These are phyloP conservation scores for Tilletia caries DNA, from an alignment of 1,284 basidiomycete species.

Conservation along the genomic window DNA sequence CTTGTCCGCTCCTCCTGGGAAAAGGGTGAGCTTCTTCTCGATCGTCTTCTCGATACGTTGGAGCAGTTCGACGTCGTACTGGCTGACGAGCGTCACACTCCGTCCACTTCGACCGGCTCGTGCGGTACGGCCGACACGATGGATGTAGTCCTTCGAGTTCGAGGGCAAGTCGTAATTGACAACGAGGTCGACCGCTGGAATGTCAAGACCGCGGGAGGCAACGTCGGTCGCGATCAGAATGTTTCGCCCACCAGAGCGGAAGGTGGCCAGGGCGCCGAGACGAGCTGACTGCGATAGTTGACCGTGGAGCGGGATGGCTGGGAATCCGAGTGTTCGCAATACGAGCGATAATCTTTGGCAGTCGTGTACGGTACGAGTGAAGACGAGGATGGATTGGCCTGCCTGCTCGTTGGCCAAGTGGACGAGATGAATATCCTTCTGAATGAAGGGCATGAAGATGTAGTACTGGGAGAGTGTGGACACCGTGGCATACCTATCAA, in stretches of 20 bases:
- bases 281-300: constrained; percentile 91
- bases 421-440: constrained; percentile 89
- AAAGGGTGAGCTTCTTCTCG: constrained; percentile 87
- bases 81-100: constrained; percentile 91
- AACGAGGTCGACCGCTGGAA: constrained; percentile 91
- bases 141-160: constrained; percentile 98
- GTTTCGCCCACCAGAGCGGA: constrained; percentile 87
- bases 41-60: constrained; percentile 80
- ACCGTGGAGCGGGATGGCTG: constrained; percentile 92
- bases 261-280: constrained; percentile 89
- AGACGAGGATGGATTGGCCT: constrained; percentile 91
- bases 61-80: constrained; percentile 95
- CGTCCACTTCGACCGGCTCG: constrained; percentile 93
- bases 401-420: constrained; percentile 84
- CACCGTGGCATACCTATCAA: constrained; percentile 97
- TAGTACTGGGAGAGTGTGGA: constrained; percentile 94
- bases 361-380: constrained; percentile 92
- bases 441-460: constrained; percentile 83
- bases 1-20: constrained; percentile 71
- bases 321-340: constrained; percentile 84
- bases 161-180: constrained; percentile 98
- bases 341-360: constrained; percentile 85
- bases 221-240: constrained; percentile 95
- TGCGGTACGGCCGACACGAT: constrained; percentile 94
- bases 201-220: constrained; percentile 88